Percentiles rank a stretch among this genome's conserved stretches.
These are phyloP conservation scores for Noccaea bulbosa DNA, from an alignment of 345 rosid genomes.

Conservation along the genomic window DNA sequence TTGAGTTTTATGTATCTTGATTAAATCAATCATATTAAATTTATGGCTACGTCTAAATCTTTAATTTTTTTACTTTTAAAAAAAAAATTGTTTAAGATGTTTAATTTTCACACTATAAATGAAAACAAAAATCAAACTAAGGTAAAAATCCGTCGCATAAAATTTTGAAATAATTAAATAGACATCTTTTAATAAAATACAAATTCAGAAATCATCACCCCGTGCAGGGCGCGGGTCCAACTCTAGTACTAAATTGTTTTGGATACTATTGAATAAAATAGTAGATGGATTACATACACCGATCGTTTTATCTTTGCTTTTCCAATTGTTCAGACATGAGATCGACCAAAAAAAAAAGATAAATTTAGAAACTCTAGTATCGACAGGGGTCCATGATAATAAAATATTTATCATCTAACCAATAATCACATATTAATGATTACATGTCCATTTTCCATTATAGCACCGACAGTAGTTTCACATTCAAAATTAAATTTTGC, in stretches of 20 bases:
- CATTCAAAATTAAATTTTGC: background rate
- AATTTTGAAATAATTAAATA: too few relatives aligned
- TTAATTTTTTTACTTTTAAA: too few relatives aligned
- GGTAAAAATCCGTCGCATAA: too few relatives aligned
- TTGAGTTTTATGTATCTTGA: too few relatives aligned
- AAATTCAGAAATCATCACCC: too few relatives aligned
- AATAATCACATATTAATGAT: constrained; percentile 43
- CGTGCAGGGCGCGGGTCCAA: too few relatives aligned
- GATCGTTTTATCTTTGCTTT: background rate
- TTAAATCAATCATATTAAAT: too few relatives aligned
- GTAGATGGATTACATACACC: background rate
- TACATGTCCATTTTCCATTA: constrained; percentile 42
- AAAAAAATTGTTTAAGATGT: too few relatives aligned
- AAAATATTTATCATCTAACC: constrained; percentile 26
- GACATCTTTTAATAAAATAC: too few relatives aligned
- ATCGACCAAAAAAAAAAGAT: background rate
- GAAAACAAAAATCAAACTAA: too few relatives aligned
- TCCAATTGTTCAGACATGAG: background rate
- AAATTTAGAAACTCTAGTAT: background rate
- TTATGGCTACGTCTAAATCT: too few relatives aligned
- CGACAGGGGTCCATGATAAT: constrained; percentile 34
- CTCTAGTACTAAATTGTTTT: background rate
- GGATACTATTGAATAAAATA: background rate
- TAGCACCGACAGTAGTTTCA: constrained; percentile 39
- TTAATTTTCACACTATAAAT: too few relatives aligned